These are phyloP conservation scores for Saccharomyces uvarum DNA, from an alignment of 1,139 yeast species.

Conservation along the genomic window DNA sequence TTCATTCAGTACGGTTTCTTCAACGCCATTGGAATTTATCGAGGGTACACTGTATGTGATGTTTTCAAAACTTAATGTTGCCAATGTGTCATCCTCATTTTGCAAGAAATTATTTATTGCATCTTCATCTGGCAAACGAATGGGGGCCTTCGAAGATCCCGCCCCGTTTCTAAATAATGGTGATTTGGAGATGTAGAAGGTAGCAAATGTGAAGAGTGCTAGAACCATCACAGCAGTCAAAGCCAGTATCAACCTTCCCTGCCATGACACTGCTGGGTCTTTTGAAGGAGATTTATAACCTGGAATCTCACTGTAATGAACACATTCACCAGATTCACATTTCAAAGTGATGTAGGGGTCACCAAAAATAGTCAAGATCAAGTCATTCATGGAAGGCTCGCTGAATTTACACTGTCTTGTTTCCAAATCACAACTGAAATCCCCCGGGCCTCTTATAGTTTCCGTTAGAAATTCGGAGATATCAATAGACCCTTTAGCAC, in stretches of 20 bases:
- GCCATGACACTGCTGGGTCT: slow-evolving; percentile 42
- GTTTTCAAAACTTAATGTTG: slow-evolving; percentile 67
- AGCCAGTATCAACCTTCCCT: slow-evolving; percentile 40
- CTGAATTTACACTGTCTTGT: slow-evolving; percentile 64
- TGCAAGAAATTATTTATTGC: slow-evolving; percentile 41
- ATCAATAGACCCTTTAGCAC: slow-evolving; percentile 88
- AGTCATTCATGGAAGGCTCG: slow-evolving; percentile 93
- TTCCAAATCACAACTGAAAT: slow-evolving; percentile 67
- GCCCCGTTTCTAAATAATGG: slow-evolving; percentile 45
- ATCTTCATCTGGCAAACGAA: slow-evolving; percentile 33
- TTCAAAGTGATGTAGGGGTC: slow-evolving; percentile 77
- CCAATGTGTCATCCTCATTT: slow-evolving; percentile 47
- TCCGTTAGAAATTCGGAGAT: slow-evolving; percentile 86
- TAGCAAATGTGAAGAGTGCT: slow-evolving; percentile 31
- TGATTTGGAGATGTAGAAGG: slow-evolving; percentile 51
- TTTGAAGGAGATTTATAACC: slow-evolving; percentile 68
- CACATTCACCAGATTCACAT: slow-evolving; percentile 83
- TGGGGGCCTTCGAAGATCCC: slow-evolving; percentile 10
- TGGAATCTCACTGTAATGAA: slow-evolving; percentile 87
- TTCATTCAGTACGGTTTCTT: slow-evolving; percentile 45
- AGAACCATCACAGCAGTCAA: slow-evolving; percentile 34
- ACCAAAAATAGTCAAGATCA: slow-evolving; percentile 84
- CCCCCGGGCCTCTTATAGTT: slow-evolving; percentile 89
- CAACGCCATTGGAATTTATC: slow-evolving; percentile 11
- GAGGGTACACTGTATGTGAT: slow-evolving; percentile 50